phyloP scores from a whole-genome alignment of 306 rosid genomes.

The Cucumis cinereus region DNA sequence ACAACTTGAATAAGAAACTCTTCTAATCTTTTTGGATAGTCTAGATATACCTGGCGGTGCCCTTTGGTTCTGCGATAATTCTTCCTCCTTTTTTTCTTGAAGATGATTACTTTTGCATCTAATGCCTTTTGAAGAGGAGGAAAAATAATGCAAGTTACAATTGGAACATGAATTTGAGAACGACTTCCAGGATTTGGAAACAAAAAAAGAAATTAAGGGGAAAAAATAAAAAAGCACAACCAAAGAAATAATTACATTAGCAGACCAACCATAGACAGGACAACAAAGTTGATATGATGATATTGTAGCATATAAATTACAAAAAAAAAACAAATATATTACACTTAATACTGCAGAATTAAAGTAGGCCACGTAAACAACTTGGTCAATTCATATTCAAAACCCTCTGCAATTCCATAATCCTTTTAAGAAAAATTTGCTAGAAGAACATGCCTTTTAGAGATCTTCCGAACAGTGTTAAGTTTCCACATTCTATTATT shows the following conservation, averaged over 20 bases:
- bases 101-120: conserved; percentile 73
- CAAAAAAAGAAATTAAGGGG: too few relatives aligned
- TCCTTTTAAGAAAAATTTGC: not conserved
- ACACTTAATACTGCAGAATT: not conserved
- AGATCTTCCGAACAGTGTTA: not conserved
- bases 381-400: not conserved
- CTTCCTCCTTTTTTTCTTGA: conserved; percentile 95
- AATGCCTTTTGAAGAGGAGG: conserved; percentile 42
- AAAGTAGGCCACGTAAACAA: not conserved
- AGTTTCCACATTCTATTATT: not conserved
- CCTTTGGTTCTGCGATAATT: conserved; percentile 81
- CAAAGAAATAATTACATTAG: not conserved
- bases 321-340: not conserved
- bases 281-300: not conserved
- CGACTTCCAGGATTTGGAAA: not conserved
- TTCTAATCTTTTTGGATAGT: not conserved
- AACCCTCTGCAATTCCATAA: not conserved
- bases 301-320: not conserved
- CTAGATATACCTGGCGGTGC: conserved; percentile 64
- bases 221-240: not conserved
- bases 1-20: not conserved
- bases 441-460: not conserved
- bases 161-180: not conserved
- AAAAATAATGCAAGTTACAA: not conserved
- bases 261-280: not conserved